Percentiles rank a stretch among this genome's conserved stretches.
phyloP scores from a whole-genome alignment of 257 asterid species.

The Solanum arcanum region DNA sequence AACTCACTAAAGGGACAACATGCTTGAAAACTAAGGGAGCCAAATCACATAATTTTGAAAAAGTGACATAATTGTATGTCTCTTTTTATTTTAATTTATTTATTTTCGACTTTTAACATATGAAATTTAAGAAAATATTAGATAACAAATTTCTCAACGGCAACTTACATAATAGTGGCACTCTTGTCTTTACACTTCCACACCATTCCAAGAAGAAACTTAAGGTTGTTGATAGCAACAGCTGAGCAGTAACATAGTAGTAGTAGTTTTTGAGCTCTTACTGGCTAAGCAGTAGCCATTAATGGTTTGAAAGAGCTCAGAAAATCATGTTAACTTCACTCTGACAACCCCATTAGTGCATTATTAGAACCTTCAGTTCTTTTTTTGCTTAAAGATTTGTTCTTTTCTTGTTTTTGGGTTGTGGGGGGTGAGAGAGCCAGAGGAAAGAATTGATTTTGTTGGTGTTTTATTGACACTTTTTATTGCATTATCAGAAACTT shows the following conservation, averaged over 20 bases:
- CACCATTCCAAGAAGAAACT: background rate
- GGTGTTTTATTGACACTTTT: slow-evolving; percentile 9
- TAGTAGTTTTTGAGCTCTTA: slow-evolving; percentile 10
- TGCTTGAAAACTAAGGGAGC: background rate
- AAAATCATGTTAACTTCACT: background rate
- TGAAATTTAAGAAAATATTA: background rate
- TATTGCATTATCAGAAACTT: background rate
- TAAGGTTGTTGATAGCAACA: slow-evolving; percentile 12
- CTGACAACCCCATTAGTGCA: background rate
- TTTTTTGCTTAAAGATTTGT: background rate
- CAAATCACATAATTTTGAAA: background rate
- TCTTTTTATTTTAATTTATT: fast-evolving
- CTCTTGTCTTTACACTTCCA: slow-evolving; percentile 8
- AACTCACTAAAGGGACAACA: background rate
- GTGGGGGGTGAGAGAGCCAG: background rate
- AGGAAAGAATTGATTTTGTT: background rate
- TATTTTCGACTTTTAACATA: fast-evolving
- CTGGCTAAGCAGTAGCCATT: slow-evolving; percentile 4
- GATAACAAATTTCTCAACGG: slow-evolving; percentile 27
- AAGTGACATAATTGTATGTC: background rate
- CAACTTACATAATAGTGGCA: slow-evolving; percentile 16
- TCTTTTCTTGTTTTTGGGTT: slow-evolving; percentile 2
- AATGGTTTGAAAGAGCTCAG: background rate
- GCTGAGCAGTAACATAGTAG: slow-evolving; percentile 18
- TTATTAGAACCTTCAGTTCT: background rate